Evolutionary conservation across 2,329 filamentous ascomycete species (phyloP), one percentile per base, ranked within the genome.

Genomic region (Penicillium sp.): DNA sequence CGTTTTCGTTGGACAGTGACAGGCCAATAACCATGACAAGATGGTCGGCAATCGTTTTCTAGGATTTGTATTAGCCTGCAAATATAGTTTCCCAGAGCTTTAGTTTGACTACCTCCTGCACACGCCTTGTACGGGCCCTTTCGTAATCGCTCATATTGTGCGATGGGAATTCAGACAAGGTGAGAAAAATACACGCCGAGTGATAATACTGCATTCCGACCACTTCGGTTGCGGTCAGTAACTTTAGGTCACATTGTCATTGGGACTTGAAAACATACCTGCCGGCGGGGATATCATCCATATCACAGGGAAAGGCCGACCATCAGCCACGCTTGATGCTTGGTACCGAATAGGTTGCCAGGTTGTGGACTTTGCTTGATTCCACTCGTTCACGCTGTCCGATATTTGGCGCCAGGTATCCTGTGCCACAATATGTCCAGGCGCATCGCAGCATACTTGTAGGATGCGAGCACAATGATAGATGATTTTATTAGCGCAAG

Each of bases 201-300:
- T 75, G 71, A 25, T 76, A 77, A 50, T 77, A 75, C 43, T 76
- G 74, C 61, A 76, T 57, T 12, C 71, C 74, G 23, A 77, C 69
- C 2, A 74, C 75, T 71, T 48, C 12, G 19, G 15, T 17, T 3
- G 17, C n/a, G 9, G 52, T 61, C 9, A 53, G 27, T 17, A 40
- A 17, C 37, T 23, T n/a, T 13, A 27, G 17, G 6, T 3, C 38
- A 2, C 15, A 19, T 42, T 10, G 9, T 49, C 25, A 2, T 19
- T 9, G 5, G 25, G 6, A 47, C 5, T 25, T 23, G 6, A 33
- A 38, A 23, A 62, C 68, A 37, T 58, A 75, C 73, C 71, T 19
- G 71, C 72, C 41, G 72, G 67, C 2, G 70, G 67, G 25, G 72
- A 70, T 53, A 73, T 69, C 60, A 75, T 74, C 73, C 73, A 75